Evolutionary conservation across 768 basidiomycete genomes (phyloP), one percentile per base, ranked within the genome.

Genomic region (Kwoniella dendrophila): DNA sequence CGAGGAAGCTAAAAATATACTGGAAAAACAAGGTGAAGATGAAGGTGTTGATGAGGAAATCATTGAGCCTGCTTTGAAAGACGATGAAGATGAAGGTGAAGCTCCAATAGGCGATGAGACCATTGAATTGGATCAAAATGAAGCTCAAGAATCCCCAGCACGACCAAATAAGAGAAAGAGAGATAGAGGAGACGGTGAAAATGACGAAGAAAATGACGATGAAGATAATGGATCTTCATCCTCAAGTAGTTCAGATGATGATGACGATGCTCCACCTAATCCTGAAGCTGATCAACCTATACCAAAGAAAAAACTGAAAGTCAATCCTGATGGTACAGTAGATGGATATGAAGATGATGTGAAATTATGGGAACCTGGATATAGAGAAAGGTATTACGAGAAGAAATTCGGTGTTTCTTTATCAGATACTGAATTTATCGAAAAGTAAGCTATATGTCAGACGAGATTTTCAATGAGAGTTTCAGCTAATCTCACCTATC

Each of bases 321-420:
- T 95, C 55, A 91, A 90, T 71, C 68, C 90, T 7, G 92, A 97
- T 75, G 95, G 94, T 24, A 90, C 92, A 0, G 94, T 97, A 29
- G 90, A 94, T 56, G 72, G 72, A 6, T 94, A 98, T 79, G 87
- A 87, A 66, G 96, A 99, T 73, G 88, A 86, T 36, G 92, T 99
- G 70, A 88, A 95, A 74, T 81, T 98, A 22, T 99, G 91, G 87
- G 93, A 98, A 78, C 87, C 93, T 1, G 96, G 95, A 27, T 99
- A 99, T 79, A 87, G 86, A 76, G 91, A 94, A 68, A 86, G 96
- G 40, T 99, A 99, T 77, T 99, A 99, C 71, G 83, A 84, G 47
- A 88, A 90, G 73, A 99, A 99, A 81, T 99, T 98, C 73, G 88
- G 87, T 1, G 82, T 90, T 12, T 85, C 88, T 66, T 77, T 83